Base-by-base conservation (phyloP, 148 eudicot genomes). In the Beta vulgaris region DNA sequence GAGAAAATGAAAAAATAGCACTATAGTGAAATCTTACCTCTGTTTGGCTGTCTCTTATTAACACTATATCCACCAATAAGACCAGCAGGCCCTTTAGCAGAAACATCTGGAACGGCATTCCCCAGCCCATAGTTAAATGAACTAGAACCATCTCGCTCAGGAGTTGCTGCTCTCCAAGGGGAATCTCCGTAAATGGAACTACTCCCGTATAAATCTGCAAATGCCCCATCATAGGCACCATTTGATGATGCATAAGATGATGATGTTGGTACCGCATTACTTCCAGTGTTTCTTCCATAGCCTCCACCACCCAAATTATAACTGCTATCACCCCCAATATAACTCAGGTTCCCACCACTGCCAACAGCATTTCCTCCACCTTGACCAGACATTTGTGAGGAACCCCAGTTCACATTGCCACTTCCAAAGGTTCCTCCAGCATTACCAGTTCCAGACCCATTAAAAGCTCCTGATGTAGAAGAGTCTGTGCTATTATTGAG, bases 121-220 rank as follows among this genome's bases (percentile, higher is more conserved):
- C 86, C 89, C 53, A 90, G 81, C 67, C 89, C 91, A 84, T 86
- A 90, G 43, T 82, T 78, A 76, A 90, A 86, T 36, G 91, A 83
- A 74, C 85, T 80, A 69, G 89, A 76, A 34, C 73, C 88, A 53
- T 86, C 89, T 78, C 79, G 77, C 74, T 90, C 93, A 69, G 85
- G 79, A 74, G 86, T 81, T 69, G 78, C 79, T 69, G 84, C 83
- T 74, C 84, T 86, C 93, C 93, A 90, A 62, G 91, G 86, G 40
- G 88, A 42, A 68, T 90, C 93, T 76, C 80, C 87, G 74, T 82
- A 80, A 68, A 77, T 83, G 6, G 87, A 86, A 68, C 83, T 69
- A 63, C 86, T 86, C 78, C 83, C 87, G 81, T 87, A 87, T 13
- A 82, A 80, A 76, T 89, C 93, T n/a, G 85, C 31, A 79, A 89